These are phyloP conservation scores for Diplodia corticola DNA, from an alignment of 2,329 filamentous ascomycete species.

Conservation along the genomic window DNA sequence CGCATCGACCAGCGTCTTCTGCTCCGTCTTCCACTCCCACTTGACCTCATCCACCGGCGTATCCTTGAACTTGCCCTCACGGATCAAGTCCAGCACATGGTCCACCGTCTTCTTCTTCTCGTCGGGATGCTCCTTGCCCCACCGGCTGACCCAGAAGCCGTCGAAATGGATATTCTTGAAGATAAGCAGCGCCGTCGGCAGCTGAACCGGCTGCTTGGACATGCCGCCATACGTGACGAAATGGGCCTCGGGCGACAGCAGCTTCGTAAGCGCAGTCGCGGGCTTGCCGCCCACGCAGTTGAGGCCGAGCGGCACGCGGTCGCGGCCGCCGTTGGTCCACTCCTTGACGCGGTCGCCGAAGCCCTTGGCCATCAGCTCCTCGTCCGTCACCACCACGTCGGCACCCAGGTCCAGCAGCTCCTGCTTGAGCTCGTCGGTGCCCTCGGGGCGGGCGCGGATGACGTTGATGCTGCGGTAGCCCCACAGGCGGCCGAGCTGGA, in stretches of 20 bases:
- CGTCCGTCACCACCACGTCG: slow-evolving; percentile 62
- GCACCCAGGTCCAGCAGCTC: slow-evolving; percentile 64
- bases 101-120: slow-evolving; percentile 80
- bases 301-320: slow-evolving; percentile 73
- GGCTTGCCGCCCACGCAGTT: slow-evolving; percentile 94
- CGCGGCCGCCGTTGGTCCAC: slow-evolving; percentile 69
- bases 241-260: slow-evolving; percentile 64
- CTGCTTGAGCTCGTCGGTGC: slow-evolving; percentile 63
- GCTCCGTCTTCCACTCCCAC: slow-evolving; percentile 82
- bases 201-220: slow-evolving; percentile 78
- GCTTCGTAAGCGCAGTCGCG: slow-evolving; percentile 75
- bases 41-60: slow-evolving; percentile 77
- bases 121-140: slow-evolving; percentile 73
- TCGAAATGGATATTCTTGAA: slow-evolving; percentile 89
- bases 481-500: slow-evolving; percentile 84
- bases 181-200: slow-evolving; percentile 84
- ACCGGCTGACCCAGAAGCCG: slow-evolving; percentile 93
- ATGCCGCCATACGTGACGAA: slow-evolving; percentile 96
- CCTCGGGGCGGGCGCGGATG: slow-evolving; percentile 67
- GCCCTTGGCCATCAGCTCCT: slow-evolving; percentile 60
- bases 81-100: slow-evolving; percentile 75
- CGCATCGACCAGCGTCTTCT: slow-evolving; percentile 66
- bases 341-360: slow-evolving; percentile 63
- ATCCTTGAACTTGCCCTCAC: slow-evolving; percentile 76
- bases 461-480: slow-evolving; percentile 90